These are phyloP conservation scores for Phytopythium oedochilum DNA, from an alignment of 352 stramenopile species.

Conservation along the genomic window DNA sequence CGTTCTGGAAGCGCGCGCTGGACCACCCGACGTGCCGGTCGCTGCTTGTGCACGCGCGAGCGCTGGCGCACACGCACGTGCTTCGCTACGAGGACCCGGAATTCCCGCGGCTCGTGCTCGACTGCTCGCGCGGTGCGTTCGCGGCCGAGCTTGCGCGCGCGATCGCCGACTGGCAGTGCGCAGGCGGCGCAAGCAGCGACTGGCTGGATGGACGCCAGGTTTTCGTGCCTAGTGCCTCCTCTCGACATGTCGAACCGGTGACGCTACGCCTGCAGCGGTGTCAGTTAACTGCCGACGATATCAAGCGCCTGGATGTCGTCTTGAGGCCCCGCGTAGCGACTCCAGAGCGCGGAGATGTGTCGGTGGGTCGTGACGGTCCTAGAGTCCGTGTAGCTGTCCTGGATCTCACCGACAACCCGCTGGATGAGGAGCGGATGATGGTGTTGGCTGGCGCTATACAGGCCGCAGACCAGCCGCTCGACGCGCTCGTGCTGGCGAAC, in stretches of 20 bases:
- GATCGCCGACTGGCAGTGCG: slow-evolving; percentile 7
- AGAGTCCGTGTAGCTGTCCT: slow-evolving; percentile 17
- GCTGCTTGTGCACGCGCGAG: neutral
- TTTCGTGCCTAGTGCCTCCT: neutral
- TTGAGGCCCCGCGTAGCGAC: neutral
- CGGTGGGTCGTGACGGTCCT: neutral
- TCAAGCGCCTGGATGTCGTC: slow-evolving; percentile 10
- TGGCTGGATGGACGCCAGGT: neutral
- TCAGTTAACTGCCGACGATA: slow-evolving; percentile 12
- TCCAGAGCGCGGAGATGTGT: neutral
- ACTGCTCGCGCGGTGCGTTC: slow-evolving; percentile 21
- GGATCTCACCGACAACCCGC: slow-evolving; percentile 26
- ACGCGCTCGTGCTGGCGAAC: neutral
- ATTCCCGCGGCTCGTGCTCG: slow-evolving; percentile 32
- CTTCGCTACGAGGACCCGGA: slow-evolving; percentile 15
- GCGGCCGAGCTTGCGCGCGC: slow-evolving; percentile 12
- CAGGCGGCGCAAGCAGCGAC: no score
- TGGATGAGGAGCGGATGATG: slow-evolving; percentile 14
- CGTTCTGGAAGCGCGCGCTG: slow-evolving; percentile 28
- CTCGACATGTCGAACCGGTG: slow-evolving; percentile 9
- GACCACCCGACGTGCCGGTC: slow-evolving; percentile 11
- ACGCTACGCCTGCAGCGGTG: slow-evolving; percentile 17
- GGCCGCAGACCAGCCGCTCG: neutral
- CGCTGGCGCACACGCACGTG: slow-evolving; percentile 5
- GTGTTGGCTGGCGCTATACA: slow-evolving; percentile 13